Base-by-base conservation (phyloP, 1,284 basidiomycete genomes). In the Tranzscheliella williamsii region DNA sequence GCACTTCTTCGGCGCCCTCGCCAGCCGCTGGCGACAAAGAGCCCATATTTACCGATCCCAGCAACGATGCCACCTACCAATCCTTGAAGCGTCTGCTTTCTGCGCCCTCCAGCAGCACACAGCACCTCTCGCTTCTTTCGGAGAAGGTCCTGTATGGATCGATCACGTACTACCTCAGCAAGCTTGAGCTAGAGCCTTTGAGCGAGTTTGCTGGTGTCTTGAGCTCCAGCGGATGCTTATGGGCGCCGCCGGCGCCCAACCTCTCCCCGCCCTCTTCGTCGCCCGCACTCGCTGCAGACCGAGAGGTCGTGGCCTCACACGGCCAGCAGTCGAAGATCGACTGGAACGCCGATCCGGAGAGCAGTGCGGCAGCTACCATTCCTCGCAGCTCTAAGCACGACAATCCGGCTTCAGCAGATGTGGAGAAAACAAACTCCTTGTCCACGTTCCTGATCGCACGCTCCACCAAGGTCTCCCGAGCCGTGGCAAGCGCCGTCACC, bases 81-180 rank as follows among this genome's bases (percentile, higher is more conserved):
- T 67, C 71, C 4, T 52, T 73, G 22, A 61, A 64, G 22, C 63
- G 67, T 35, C 67, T 76, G 21, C 54, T 76, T 0, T 50, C 60
- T 0, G 69, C 73, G 3, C 64, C 65, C 3, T 52, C 70, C 2
- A 50, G 62, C 24, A 73, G 71, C 26, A 60, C 67, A 3, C 50
- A 63, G 34, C 67, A 68, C 29, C 52, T 76, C 30, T 62, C 67
- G 13, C 43, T 74, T 17, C 60, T 76, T 29, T 66, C 65, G 4
- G 48, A 70, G 5, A 39, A 47, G 33, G 57, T 64, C 0, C 63
- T 76, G 8, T 73, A 66, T 29, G 61, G 70, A n/a, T 57, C 72
- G 40, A 70, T 76, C 42, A 66, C 67, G 12, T 60, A 63, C 52
- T 76, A 72, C 38, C 34, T 73, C 9, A 60, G 69, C 24, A 65